A percentile compares a stretch with the other conserved stretches of the same genome.
phyloP scores from a whole-genome alignment of 148 eudicot genomes.

The Fagopyrum homotropicum region DNA sequence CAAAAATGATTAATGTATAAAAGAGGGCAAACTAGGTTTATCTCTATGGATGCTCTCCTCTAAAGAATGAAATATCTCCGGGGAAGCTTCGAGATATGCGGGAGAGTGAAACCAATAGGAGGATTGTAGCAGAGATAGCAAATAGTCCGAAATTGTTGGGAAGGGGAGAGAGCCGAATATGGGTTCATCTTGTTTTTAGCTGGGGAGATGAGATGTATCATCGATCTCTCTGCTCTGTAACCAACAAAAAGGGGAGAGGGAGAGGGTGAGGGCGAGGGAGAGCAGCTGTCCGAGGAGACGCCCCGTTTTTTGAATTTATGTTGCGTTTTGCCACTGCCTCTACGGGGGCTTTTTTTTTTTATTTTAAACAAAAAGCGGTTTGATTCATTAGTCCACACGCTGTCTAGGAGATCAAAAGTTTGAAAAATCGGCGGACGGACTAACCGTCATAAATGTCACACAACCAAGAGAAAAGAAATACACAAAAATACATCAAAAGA shows the following conservation, averaged over 20 bases:
- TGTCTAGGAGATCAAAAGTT: too few species aligned
- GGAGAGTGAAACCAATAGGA: not conserved
- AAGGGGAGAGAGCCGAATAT: conserved; percentile 1
- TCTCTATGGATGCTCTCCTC: not conserved
- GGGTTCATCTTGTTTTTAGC: not conserved
- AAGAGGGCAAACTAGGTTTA: not conserved
- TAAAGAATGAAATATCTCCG: not conserved
- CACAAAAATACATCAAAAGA: too few species aligned
- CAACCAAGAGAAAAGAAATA: too few species aligned
- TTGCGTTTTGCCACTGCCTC: not conserved
- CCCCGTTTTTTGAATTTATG: not conserved
- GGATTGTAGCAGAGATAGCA: conserved; percentile 8
- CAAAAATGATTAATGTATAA: not conserved
- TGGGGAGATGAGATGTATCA: conserved; percentile 9
- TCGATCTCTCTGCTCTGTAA: conserved; percentile 9
- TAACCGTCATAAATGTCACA: too few species aligned
- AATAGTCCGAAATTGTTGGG: conserved; percentile 7
- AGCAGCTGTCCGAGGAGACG: not conserved
- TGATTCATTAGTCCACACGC: too few species aligned
- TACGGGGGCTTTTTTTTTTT: not conserved
- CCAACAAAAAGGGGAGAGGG: not conserved
- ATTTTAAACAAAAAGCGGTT: too few species aligned
- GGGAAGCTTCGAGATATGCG: not conserved
- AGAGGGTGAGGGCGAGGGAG: conserved; percentile 1
- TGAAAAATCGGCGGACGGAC: too few species aligned